Percentiles rank a stretch among this genome's conserved stretches.
These are phyloP conservation scores for Alloteropsis angusta DNA, from an alignment of 202 grass and related monocot species.

Conservation along the genomic window DNA sequence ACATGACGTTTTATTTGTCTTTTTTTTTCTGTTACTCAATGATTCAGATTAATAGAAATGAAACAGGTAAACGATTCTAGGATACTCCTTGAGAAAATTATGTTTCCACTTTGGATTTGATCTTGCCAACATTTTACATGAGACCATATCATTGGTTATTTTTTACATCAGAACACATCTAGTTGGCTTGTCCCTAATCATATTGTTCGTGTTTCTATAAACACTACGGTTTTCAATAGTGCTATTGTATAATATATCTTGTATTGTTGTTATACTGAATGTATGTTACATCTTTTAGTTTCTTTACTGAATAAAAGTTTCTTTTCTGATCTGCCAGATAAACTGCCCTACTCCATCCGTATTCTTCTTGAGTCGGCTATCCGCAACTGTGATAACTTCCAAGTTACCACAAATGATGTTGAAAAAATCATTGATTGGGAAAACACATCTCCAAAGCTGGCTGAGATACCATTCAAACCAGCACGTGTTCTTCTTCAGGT, in stretches of 20 bases:
- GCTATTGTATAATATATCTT: not conserved
- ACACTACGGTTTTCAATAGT: not conserved
- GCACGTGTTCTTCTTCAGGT: conserved; percentile 98
- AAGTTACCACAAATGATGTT: conserved; percentile 76
- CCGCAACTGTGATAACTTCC: conserved; percentile 90
- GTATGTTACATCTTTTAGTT: not conserved
- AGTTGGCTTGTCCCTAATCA: not conserved
- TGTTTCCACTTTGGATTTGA: not conserved
- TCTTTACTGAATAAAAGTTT: not conserved
- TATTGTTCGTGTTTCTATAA: not conserved
- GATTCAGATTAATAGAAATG: not conserved
- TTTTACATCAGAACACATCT: not conserved
- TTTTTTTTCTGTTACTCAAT: not conserved
- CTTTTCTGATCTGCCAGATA: conserved; percentile 50
- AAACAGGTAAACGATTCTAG: not conserved
- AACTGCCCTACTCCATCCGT: conserved; percentile 80
- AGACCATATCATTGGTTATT: not conserved
- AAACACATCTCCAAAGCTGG: conserved; percentile 82
- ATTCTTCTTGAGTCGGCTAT: conserved; percentile 96
- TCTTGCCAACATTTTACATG: not conserved
- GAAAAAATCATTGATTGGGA: conserved; percentile 99
- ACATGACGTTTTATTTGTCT: not conserved
- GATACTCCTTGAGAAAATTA: not conserved
- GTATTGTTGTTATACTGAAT: not conserved
- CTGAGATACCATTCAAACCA: conserved; percentile 96